A percentile compares a stretch with the other conserved stretches of the same genome.
Conservation (phyloP, 2,329 filamentous ascomycete genomes). For the Ceratocystiopsis minuta region DNA sequence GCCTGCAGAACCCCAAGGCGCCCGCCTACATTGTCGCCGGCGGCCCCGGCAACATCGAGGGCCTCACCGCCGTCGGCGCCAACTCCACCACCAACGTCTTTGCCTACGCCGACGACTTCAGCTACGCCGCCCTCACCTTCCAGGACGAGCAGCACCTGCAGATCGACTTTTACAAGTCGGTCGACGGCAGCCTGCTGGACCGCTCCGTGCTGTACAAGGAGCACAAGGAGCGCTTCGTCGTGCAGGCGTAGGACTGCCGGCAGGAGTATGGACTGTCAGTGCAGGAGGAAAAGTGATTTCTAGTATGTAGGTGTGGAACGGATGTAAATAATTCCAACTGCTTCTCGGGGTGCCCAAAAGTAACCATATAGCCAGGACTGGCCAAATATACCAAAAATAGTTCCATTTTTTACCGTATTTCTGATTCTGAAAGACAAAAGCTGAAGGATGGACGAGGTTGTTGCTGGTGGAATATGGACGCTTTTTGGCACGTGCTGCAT, state of each 20-base stretch:
- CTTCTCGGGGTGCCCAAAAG: too few relatives aligned
- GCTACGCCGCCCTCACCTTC: slow-evolving; percentile 30
- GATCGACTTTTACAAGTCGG: slow-evolving; percentile 31
- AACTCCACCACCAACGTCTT: slow-evolving; percentile 27
- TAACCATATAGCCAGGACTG: too few relatives aligned
- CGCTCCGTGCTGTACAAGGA: slow-evolving; percentile 28
- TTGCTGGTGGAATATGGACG: too few relatives aligned
- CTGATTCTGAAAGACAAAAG: too few relatives aligned
- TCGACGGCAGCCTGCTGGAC: slow-evolving; percentile 30
- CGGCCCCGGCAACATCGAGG: slow-evolving; percentile 38
- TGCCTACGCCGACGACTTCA: slow-evolving; percentile 32
- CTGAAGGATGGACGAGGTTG: too few relatives aligned
- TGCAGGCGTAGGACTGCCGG: slow-evolving; percentile 12
- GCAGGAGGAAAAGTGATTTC: too few relatives aligned
- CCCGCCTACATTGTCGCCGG: slow-evolving; percentile 39
- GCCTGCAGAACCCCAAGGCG: slow-evolving; percentile 19
- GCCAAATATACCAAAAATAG: too few relatives aligned
- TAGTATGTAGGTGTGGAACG: too few relatives aligned
- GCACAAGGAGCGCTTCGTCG: slow-evolving; percentile 26
- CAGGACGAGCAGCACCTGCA: slow-evolving; percentile 25
- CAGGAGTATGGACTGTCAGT: too few relatives aligned
- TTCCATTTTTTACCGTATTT: too few relatives aligned
- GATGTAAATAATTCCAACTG: too few relatives aligned
- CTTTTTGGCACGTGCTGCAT: too few relatives aligned
- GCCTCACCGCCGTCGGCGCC: slow-evolving; percentile 22